Evolutionary conservation across 805 yeast species (phyloP), one percentile per base, ranked within the genome.

Genomic region (Sugiyamaella americana): DNA sequence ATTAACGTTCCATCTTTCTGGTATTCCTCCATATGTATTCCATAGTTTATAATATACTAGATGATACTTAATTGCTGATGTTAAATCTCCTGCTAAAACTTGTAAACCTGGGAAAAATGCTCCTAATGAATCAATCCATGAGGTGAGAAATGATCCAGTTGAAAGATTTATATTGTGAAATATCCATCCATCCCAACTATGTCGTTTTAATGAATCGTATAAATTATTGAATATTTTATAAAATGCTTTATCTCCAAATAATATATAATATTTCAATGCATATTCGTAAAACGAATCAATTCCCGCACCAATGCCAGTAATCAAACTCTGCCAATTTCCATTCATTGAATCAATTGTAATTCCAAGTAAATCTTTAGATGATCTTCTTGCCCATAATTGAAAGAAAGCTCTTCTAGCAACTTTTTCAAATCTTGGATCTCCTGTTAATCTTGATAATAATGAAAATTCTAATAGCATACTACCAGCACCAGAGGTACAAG

Each of bases 261-360:
- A 59, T 8, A 89, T 74, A 1, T 88, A 69, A 18, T 81, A 79
- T 60, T 89, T 89, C 37, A 87, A 71, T 0, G 95, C 84, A 63
- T 88, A 86, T 59, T 89, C 98, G 60, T 82, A 89, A 58, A 86
- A 86, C 0, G 96, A 87, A 63, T 89, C 98, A 13, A 87, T 76
- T 1, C 95, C 84, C 0, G 97, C 97, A 2, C 98, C 97, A 6
- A 85, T 73, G 0, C 96, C 96, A 0, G 93, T 78, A 36, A 79
- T 64, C 0, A 73, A 61, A 47, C 82, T 82, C 36, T 70, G 64
- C 78, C 86, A 80, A 34, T 61, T 58, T 30, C 79, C 78, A 0
- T 70, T 64, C 1, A 69, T 57, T 0, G 89, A 82, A 50, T 82
- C 80, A 3, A 88, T 68, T 0, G 89, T 73, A 86, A 84, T 83